Evolutionary conservation across 1,284 basidiomycete species (phyloP), one percentile per base, ranked within the genome.

Genomic region (Schizopora paradoxa): DNA sequence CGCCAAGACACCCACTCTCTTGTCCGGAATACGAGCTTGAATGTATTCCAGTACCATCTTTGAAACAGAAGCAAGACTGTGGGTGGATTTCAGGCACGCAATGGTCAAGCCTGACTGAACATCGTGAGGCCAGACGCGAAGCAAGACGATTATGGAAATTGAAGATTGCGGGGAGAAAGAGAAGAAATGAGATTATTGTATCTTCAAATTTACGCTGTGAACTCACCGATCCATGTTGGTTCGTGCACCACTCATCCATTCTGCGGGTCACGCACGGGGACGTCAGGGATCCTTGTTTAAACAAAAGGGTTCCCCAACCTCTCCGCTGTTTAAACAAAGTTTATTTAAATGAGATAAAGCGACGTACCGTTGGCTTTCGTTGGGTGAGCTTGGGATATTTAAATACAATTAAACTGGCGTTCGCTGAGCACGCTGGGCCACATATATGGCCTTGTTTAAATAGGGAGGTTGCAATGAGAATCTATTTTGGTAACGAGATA

Each of bases 171-270:
- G 21, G 11, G 39, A 35, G 18, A 11, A 5, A 31, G 22, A 7
- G 6, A 6, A 6, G 38, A 10, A 26, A 19, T 11, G 3, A 13
- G 35, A 43, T 26, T 31, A 16, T 47, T 27, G 34, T 16, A 26
- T 5, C 8, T 16, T 43, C 31, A 19, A n/a, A 39, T 31, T 25
- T 31, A 39, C 26, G 25, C 45, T 50, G 25, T 23, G 18, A 16
- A 64, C 74, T 52, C 53, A 84, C 86, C 56, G 70, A 66, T 34
- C 76, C 77, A 52, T 90, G 86, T 51, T 88, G 86, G 3, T 72
- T 74, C 18, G 66, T 77, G 58, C 86, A 90, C 86, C 86, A 90
- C 51, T 77, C 67, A 46, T 76, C 73, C 86, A 90, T 90, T 11
- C 84, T 88, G n/a, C n/a, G n/a, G n/a, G n/a, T n/a, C n/a, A n/a